Percentiles rank a stretch among this genome's conserved stretches.
phyloP scores from a whole-genome alignment of 139 green algal species.

The Chloropicon primus region DNA sequence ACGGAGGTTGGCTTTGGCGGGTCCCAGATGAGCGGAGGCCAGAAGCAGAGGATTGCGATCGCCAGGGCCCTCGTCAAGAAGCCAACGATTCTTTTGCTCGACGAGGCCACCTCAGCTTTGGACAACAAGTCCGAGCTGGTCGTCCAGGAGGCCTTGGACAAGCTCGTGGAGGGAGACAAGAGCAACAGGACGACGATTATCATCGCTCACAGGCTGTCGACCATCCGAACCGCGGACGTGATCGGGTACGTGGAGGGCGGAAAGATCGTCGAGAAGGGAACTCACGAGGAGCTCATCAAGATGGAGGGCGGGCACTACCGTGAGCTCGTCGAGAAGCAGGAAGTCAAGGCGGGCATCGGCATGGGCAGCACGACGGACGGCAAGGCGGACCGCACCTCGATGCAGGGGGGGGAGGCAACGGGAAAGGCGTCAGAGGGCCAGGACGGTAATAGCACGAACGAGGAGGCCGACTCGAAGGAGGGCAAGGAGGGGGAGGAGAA shows the following conservation, averaged over 20 bases:
- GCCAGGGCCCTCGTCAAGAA: conserved; percentile 69
- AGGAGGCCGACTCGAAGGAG: not conserved
- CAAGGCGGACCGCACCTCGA: not conserved
- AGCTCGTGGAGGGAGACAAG: not conserved
- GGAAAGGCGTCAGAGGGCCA: not conserved
- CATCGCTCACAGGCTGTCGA: conserved; percentile 16
- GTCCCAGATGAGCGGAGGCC: conserved; percentile 82
- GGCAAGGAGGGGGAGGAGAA: no score
- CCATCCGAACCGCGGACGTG: conserved; percentile 37
- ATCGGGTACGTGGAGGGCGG: conserved; percentile 9
- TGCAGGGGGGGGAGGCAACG: no score
- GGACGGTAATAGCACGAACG: not conserved
- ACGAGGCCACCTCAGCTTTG: conserved; percentile 30
- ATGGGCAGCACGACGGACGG: not conserved
- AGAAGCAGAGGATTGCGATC: conserved; percentile 90
- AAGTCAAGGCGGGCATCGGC: not conserved
- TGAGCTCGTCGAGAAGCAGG: not conserved
- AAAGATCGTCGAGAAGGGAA: conserved; percentile 21
- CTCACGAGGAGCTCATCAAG: conserved; percentile 16
- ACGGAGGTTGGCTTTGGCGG: conserved; percentile 86
- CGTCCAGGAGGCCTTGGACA: conserved; percentile 10
- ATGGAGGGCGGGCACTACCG: not conserved
- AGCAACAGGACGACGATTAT: conserved; percentile 6
- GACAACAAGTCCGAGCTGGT: conserved; percentile 21
- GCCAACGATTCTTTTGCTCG: conserved; percentile 28